phyloP scores from a whole-genome alignment of 768 basidiomycete genomes.

The Hortiboletus campestris region DNA sequence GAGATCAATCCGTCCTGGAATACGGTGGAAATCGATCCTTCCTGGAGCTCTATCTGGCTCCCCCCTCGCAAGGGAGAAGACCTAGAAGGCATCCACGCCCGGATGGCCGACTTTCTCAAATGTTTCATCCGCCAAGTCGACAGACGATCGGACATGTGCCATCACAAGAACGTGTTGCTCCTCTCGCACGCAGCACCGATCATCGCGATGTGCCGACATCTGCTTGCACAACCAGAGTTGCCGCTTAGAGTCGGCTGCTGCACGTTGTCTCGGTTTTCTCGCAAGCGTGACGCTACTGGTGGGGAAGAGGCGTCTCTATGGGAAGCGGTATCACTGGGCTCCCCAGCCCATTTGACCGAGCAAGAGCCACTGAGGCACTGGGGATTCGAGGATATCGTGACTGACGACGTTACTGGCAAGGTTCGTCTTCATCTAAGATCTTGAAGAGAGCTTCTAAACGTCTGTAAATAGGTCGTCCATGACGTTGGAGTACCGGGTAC shows the following conservation, averaged over 20 bases:
- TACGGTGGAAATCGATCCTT: slow-evolving; percentile 59
- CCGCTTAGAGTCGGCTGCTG: slow-evolving; percentile 73
- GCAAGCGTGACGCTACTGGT: slow-evolving; percentile 26
- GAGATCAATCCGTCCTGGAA: slow-evolving; percentile 64
- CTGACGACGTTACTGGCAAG: slow-evolving; percentile 50
- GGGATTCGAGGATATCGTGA: slow-evolving; percentile 76
- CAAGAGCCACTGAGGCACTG: slow-evolving; percentile 66
- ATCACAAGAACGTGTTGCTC: slow-evolving; percentile 55
- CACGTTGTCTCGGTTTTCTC: slow-evolving; percentile 57
- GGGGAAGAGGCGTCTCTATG: slow-evolving; percentile 42
- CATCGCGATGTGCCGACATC: slow-evolving; percentile 60
- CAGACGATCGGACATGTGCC: slow-evolving; percentile 36
- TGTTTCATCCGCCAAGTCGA: slow-evolving; percentile 54
- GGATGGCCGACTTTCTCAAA: slow-evolving; percentile 50
- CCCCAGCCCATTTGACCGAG: slow-evolving; percentile 52
- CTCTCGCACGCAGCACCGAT: slow-evolving; percentile 75
- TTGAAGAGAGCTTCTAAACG: not conserved
- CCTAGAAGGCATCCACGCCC: slow-evolving; percentile 58
- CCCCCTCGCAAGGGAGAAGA: slow-evolving; percentile 74
- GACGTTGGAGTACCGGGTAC: slow-evolving; percentile 70
- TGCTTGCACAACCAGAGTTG: slow-evolving; percentile 51
- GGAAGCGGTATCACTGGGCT: slow-evolving; percentile 47
- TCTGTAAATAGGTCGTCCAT: slow-evolving; percentile 53
- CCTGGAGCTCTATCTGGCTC: slow-evolving; percentile 64
- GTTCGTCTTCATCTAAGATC: slow-evolving; percentile 36